A percentile compares a stretch with the other conserved stretches of the same genome.
Conservation (phyloP, 2,329 filamentous ascomycete genomes). For the Penicillium digitatum region DNA sequence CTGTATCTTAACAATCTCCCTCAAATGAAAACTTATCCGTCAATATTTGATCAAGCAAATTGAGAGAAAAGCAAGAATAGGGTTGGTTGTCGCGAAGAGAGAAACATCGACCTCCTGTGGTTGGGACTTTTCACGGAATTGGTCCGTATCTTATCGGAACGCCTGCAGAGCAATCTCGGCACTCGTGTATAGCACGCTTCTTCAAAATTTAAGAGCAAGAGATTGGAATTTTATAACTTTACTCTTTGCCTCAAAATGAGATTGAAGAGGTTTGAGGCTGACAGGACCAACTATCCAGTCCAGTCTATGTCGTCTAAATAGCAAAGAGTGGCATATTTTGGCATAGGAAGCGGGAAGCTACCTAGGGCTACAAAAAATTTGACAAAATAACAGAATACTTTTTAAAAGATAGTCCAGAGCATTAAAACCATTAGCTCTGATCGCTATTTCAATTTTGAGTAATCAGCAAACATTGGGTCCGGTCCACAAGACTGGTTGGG, state of each 20-base stretch:
- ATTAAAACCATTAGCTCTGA: conserved; percentile 12
- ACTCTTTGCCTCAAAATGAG: background rate
- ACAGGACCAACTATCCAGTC: background rate
- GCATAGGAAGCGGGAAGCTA: background rate
- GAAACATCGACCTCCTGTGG: background rate
- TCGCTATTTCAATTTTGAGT: conserved; percentile 6
- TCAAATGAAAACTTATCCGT: background rate
- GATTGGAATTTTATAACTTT: background rate
- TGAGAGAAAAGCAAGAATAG: background rate
- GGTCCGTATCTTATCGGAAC: conserved; percentile 7
- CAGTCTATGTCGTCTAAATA: background rate
- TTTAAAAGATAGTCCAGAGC: background rate
- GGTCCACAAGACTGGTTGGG: conserved; percentile 8
- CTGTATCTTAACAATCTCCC: background rate
- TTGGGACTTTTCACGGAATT: conserved; percentile 5
- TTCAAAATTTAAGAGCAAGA: background rate
- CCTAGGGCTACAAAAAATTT: no score
- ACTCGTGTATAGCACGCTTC: background rate
- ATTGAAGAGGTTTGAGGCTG: background rate
- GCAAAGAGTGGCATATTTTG: background rate
- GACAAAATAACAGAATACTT: background rate
- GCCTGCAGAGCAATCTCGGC: background rate
- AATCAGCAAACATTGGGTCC: conserved; percentile 9
- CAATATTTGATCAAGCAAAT: background rate
- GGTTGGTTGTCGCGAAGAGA: background rate